phyloP scores from a whole-genome alignment of 2,329 filamentous ascomycete genomes.

The Fusarium tjaetaba region DNA sequence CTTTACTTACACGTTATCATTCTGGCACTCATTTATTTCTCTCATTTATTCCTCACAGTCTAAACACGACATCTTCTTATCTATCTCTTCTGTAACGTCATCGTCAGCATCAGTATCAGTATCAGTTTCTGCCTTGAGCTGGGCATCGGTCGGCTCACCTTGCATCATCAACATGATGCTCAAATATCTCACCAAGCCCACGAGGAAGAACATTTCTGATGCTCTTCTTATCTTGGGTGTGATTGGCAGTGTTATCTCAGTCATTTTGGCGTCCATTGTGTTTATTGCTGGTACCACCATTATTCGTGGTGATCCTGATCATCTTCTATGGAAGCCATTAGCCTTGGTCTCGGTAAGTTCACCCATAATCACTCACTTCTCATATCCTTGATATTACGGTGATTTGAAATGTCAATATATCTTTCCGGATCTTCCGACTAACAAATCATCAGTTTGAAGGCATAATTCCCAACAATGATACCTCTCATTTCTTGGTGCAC shows the following conservation, averaged over 20 bases:
- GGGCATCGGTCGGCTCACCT: conserved; percentile 6
- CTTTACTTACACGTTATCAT: neutral
- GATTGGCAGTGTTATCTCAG: conserved; percentile 35
- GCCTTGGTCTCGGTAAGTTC: conserved; percentile 42
- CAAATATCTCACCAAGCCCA: conserved; percentile 22
- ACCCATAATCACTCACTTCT: neutral
- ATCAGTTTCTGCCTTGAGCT: conserved; percentile 1
- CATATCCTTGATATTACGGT: neutral
- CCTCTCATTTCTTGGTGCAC: conserved; percentile 40
- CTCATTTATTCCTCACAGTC: neutral
- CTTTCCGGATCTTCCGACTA: neutral
- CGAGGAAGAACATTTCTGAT: conserved; percentile 28
- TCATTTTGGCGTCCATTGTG: conserved; percentile 30
- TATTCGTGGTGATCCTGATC: conserved; percentile 17
- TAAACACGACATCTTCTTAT: neutral
- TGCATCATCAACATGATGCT: conserved; percentile 22
- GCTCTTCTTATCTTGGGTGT: conserved; percentile 33
- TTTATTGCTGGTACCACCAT: conserved; percentile 40
- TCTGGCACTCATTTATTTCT: neutral
- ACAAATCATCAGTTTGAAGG: conserved; percentile 39
- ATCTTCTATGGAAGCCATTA: conserved; percentile 37
- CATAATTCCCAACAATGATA: conserved; percentile 41
- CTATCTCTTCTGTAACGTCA: conserved; percentile 12
- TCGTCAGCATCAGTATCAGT: neutral
- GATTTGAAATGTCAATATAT: neutral